Conservation (phyloP, 2,329 filamentous ascomycete species). For the Didymella keratinophila region DNA sequence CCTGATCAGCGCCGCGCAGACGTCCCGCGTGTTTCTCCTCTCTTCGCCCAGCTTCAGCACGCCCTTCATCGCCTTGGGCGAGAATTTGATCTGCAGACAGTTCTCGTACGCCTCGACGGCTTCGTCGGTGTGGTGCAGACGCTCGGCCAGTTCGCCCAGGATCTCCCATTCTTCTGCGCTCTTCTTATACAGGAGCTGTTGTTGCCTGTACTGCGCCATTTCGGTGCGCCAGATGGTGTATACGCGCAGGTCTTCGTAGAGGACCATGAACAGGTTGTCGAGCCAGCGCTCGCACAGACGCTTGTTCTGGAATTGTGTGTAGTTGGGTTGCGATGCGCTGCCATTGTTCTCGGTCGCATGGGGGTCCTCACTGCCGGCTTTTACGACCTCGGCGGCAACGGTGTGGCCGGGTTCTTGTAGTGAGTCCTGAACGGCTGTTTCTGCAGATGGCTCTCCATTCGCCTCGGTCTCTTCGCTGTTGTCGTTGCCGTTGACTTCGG, state of each 20-base stretch:
- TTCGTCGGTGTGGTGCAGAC: conserved; percentile 90
- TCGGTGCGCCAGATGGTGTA: conserved; percentile 99
- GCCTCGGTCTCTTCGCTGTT: conserved; percentile 35
- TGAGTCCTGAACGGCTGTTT: conserved; percentile 45
- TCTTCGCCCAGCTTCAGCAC: conserved; percentile 82
- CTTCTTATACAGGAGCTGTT: conserved; percentile 96
- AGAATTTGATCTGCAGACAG: conserved; percentile 87
- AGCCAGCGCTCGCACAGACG: conserved; percentile 96
- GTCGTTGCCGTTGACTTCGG: conserved; percentile 48
- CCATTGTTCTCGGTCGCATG: conserved; percentile 58
- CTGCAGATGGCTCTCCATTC: conserved; percentile 40
- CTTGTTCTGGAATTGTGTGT: conserved; percentile 96
- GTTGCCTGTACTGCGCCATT: conserved; percentile 92
- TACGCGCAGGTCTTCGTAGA: conserved; percentile 96
- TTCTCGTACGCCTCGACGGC: conserved; percentile 91
- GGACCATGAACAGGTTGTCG: conserved; percentile 98
- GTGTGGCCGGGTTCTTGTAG: conserved; percentile 84
- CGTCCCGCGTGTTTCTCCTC: conserved; percentile 79
- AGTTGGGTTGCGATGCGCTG: conserved; percentile 65
- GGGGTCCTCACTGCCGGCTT: conserved; percentile 73
- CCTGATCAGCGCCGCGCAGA: conserved; percentile 84
- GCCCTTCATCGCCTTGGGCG: conserved; percentile 87
- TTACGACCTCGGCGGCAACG: conserved; percentile 77
- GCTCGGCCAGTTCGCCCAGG: conserved; percentile 87
- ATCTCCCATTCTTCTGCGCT: conserved; percentile 98